Evolutionary conservation across 805 yeast species (phyloP), one percentile per base, ranked within the genome.

Genomic region (Wickerhamiella occidentalis): DNA sequence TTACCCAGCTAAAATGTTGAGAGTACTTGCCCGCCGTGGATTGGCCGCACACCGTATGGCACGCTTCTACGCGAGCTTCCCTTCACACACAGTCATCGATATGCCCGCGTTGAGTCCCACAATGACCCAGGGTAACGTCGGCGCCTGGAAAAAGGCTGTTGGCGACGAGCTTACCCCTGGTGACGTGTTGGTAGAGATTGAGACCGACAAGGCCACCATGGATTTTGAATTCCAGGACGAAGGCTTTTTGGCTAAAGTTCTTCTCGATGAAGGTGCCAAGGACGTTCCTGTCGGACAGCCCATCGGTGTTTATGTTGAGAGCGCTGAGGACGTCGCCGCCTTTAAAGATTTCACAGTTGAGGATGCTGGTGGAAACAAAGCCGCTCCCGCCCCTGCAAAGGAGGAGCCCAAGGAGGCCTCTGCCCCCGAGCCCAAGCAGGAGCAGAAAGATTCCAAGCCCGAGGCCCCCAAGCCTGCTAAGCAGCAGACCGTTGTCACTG

Each of bases 41-140:
- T 35, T 45, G 18, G 43, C 42, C 17, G 42, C 43, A 36, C 48
- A 36, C 25, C 48, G 48, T 25, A 23, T 45, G 40, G 48, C 48
- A 26, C 48, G 48, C 25, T 45, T 45, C 40, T 45, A 45, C 43
- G 48, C 48, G 30, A 45, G 40, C 21, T 85, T 77, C 69, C 95
- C 95, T 30, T 68, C 79, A 18, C 96, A 92, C 69, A 78, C 83
- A 53, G 80, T 92, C 62, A 86, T 92, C 60, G 82, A 81, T 65
- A 92, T 92, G 98, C 99, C 98, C 45, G 98, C 99, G 8, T 73
- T 92, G 61, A 90, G 97, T n/a, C 98, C 99, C 56, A 92, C 99
- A 49, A 92, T 92, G 99, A 84, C 96, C 54, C 90, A 85, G 64
- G 98, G 98, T 65, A 82, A 79, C 67, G 72, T 92, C 56, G 90